Base-by-base conservation (phyloP, 768 basidiomycete species). In the Tricholoma hemisulphureum region DNA sequence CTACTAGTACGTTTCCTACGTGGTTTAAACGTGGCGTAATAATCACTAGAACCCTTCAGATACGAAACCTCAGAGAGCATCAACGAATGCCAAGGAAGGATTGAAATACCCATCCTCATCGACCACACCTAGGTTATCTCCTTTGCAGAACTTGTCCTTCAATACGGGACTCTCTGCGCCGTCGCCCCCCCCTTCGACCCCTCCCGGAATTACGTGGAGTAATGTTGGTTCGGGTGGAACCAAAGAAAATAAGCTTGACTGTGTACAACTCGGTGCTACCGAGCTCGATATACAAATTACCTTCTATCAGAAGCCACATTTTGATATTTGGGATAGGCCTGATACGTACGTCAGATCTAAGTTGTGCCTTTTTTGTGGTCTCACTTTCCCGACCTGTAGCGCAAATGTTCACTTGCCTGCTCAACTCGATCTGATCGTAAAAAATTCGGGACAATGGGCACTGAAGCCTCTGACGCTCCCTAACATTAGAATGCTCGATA, bases 241-340 rank as follows among this genome's bases (percentile, higher is more conserved):
- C 34, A 60, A 48, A 35, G 65, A 57, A 32, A 69, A 70, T 55
- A 35, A 61, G 9, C 63, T 58, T 29, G 69, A 68, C 2, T 64
- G 58, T 48, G 60, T 63, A 6, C 70, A 71, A 35, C 65, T 73
- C 18, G 64, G 67, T 11, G 65, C 70, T 16, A 49, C 63, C 4
- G 72, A 73, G 53, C 69, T 68, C 23, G 61, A 66, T 16, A 56
- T 73, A 20, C 63, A 63, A 13, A 61, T 75, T 24, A 59, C 63
- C 20, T 75, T 75, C 53, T 64, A 67, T 13, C 54, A 67, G 48
- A 59, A 68, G 1, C 65, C 70, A 14, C 71, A 75, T 59, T 72
- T 67, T 53, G 74, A 72, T 56, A 63, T 71, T 16, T 75, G 74
- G 74, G 74, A 75, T 58, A 65, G 70, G 61, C 59, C 48, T 21